Conservation (phyloP, 176 grass and related monocot genomes). For the Canna indica region DNA sequence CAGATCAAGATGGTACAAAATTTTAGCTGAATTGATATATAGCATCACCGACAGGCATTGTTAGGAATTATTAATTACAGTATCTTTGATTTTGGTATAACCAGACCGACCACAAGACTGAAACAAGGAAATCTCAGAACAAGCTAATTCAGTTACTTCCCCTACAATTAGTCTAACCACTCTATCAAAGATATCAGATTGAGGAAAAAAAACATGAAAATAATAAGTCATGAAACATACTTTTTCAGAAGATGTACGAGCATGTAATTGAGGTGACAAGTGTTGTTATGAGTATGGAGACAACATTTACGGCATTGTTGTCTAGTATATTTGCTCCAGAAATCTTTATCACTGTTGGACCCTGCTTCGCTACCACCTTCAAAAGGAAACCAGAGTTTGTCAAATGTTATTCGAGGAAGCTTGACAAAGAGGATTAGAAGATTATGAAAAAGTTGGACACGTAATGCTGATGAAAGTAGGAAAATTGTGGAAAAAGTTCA, state of each 20-base stretch:
- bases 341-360: slow-evolving; percentile 68
- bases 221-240: neutral
- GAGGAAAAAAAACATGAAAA: neutral
- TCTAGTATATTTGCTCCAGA: slow-evolving; percentile 75
- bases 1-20: no score
- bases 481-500: neutral
- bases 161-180: neutral
- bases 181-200: neutral
- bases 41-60: neutral
- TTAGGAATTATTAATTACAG: neutral
- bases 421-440: neutral
- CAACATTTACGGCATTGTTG: slow-evolving; percentile 75
- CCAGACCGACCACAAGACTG: neutral
- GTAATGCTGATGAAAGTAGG: neutral
- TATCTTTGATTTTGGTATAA: neutral
- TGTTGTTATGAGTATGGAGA: slow-evolving; percentile 60
- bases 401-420: neutral
- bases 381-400: slow-evolving; percentile 13
- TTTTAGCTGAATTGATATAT: no score
- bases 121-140: neutral
- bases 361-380: slow-evolving; percentile 71
- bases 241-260: slow-evolving; percentile 48
- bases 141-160: neutral
- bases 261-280: slow-evolving; percentile 56
- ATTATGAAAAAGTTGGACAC: neutral